Base-by-base conservation (phyloP, 306 rosid species). In the Cucurbita moschata region DNA sequence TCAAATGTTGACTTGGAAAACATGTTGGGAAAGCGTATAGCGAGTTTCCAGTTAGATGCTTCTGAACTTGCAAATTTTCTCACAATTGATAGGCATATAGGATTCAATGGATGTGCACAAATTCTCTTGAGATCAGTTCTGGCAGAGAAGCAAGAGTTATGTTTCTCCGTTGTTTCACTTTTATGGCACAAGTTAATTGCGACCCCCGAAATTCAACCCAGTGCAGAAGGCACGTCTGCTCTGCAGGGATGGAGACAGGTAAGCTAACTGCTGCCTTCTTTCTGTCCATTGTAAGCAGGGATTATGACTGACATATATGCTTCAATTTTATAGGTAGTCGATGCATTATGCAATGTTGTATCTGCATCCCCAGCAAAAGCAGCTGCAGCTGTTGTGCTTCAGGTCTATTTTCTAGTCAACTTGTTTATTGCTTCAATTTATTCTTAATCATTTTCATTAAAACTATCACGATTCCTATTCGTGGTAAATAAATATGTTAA, bases 211-310 rank as follows among this genome's bases (percentile, higher is more conserved):
- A 94, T 88, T 65, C 96, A 90, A 76, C 98, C 91, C 52, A 80
- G 84, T 74, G 94, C 92, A 18, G 98, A 94, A 78, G 86, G 98
- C 84, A 94, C 98, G 71, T 94, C 98, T 80, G 98, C 97, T 42
- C 98, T 90, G 69, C 98, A 94, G 83, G 98, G 98, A 47, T 94
- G 98, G 97, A 86, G 97, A 77, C 98, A 94, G 96, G 98, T 93
- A 87, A 49, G 50, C 60, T 68, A 68, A 68, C 18, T 43, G 6
- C 21, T 23, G 46, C 2, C 40, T 10, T 67, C 10, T 67, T 19
- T 19, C 14, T 21, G 4, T 19, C 11, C 50, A 65, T 43, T 18
- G 39, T 18, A 42, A 11, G 57, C 15, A 26, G 23, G 19, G 6
- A 69, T 49, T 69, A 43, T 49, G 13, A 23, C 49, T 13, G 43